phyloP scores from a whole-genome alignment of 805 yeast species.

The Sugiyamaella lignohabitans region DNA sequence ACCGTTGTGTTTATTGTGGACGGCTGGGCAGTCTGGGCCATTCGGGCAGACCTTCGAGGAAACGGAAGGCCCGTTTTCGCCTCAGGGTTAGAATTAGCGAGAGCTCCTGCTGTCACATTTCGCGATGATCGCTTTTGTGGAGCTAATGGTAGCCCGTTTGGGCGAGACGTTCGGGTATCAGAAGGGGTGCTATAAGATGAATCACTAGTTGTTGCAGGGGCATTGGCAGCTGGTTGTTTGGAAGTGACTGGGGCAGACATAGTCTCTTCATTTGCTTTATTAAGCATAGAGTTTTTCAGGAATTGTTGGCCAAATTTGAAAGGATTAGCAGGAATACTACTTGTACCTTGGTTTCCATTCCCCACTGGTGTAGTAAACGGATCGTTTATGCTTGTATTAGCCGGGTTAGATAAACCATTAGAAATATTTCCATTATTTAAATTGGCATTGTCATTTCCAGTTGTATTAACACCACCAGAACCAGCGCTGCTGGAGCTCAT shows the following conservation, averaged over 20 bases:
- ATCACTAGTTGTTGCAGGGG: not conserved
- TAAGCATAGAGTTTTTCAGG: constrained; percentile 1
- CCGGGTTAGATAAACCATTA: not conserved
- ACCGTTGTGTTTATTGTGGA: too few relatives aligned
- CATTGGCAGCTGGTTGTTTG: not conserved
- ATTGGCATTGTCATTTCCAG: not conserved
- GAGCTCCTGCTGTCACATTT: not conserved
- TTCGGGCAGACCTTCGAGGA: not conserved
- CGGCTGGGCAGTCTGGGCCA: not conserved
- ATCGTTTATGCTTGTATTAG: too few relatives aligned
- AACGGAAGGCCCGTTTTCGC: not conserved
- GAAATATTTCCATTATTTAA: not conserved
- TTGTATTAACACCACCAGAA: constrained; percentile 1
- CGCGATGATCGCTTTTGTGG: constrained; percentile 22
- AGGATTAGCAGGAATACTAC: constrained; percentile 7
- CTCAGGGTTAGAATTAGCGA: not conserved
- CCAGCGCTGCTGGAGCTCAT: not conserved
- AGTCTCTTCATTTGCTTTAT: not conserved
- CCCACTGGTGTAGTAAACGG: not conserved
- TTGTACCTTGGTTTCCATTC: too few relatives aligned
- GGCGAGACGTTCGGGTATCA: constrained; percentile 5
- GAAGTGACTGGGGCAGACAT: not conserved
- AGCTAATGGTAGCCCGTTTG: constrained; percentile 17
- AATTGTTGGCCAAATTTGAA: constrained; percentile 18
- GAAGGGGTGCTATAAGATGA: constrained; percentile 16